Evolutionary conservation across 23 red algal species (phyloP), one percentile per base, ranked within the genome.

Genomic region (Agarophyton chilense): DNA sequence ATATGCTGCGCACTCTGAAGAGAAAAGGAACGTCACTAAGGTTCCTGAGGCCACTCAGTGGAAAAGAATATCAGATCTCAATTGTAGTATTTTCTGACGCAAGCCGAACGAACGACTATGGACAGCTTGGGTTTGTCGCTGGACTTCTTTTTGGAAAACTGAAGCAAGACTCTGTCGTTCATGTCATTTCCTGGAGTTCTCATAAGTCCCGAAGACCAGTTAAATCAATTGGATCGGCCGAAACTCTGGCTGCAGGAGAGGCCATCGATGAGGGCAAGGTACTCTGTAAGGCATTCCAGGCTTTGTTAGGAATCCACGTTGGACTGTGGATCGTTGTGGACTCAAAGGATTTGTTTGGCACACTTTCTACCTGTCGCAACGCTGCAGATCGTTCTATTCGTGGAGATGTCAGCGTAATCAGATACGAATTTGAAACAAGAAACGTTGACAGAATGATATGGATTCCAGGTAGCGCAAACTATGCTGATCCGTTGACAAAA

Each of bases 111-210:
- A 34, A 72, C 13, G 57, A 66, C 19, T 66, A 84, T 43, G 56
- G 61, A 84, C 81, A 84, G 38, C 61, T 84, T 25, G 81, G 58
- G 42, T 84, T 47, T 53, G 45, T 84, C 51, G 81, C 58, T 14
- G 81, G 81, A 50, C 42, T 84, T 10, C n/a, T 84, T 8, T 70
- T 72, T 71, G 81, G 81, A 52, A 50, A 84, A 28, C 36, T 84
- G 8, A 18, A 50, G 13, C 35, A 32, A 53, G 61, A 22, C 1
- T 26, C 81, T 44, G 33, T 44, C 2, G 19, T 84, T 45, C 62
- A 84, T 19, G 29, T 53, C 21, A 25, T 84, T 35, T 17, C 0
- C 8, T 84, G 63, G 81, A 39, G 58, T 29, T 84, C 81, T 16
- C 81, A 84, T n/a, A 84, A 84, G 63, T 71, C 57, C 6, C 35